Conservation (phyloP, 2,329 filamentous ascomycete species). For the Gaeumannomyces tritici region DNA sequence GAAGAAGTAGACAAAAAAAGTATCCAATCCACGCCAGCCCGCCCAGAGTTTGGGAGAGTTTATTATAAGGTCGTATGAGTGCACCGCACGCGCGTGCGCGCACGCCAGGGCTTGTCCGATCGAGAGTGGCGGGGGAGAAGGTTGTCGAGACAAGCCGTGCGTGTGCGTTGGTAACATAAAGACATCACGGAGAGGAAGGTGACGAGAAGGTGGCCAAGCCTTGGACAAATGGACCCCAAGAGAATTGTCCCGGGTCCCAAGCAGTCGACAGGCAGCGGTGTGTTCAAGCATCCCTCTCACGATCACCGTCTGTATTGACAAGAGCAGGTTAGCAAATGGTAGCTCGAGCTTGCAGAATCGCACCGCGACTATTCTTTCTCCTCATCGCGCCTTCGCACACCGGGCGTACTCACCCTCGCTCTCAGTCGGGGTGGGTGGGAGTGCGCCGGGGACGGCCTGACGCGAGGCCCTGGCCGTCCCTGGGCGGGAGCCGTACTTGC, state of each 20-base stretch:
- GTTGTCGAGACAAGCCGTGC: neutral
- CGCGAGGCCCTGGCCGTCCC: constrained; percentile 40
- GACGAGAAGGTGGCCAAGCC: neutral
- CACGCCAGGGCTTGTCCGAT: neutral
- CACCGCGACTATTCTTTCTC: too few species aligned
- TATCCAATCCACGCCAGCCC: neutral
- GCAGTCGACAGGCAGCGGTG: neutral
- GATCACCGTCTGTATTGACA: constrained; percentile 28
- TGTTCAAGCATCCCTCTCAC: constrained; percentile 15
- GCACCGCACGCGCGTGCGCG: neutral
- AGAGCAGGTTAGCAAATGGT: constrained; percentile 27
- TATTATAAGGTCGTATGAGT: neutral
- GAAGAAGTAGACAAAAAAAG: neutral
- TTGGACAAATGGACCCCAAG: too few species aligned
- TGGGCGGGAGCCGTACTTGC: constrained; percentile 35
- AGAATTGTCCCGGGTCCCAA: neutral
- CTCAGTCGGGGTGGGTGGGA: constrained; percentile 50
- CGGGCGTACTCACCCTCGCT: constrained; percentile 50
- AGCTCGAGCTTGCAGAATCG: neutral
- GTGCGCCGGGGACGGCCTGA: constrained; percentile 44
- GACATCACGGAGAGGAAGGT: neutral
- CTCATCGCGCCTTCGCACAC: too few species aligned
- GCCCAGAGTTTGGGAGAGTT: neutral
- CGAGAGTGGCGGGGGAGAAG: neutral
- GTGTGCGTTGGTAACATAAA: neutral